Conservation (phyloP, 306 rosid genomes). For the Sesbania bispinosa region DNA sequence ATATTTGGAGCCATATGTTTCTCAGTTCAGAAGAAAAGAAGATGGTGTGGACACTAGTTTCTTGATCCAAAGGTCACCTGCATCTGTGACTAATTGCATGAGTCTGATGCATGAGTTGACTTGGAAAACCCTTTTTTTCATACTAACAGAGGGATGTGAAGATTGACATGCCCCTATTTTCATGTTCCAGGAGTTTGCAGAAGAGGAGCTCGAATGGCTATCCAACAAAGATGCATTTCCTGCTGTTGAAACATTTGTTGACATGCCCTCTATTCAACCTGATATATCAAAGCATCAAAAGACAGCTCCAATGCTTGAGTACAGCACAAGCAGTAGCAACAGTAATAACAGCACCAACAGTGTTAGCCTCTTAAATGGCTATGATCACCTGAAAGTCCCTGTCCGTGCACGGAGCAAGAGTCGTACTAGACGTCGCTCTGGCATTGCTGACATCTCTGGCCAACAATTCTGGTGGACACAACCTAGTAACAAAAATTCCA, state of each 20-base stretch:
- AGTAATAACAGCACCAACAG: slow-evolving; percentile 38
- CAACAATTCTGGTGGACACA: slow-evolving; percentile 37
- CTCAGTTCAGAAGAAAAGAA: neutral
- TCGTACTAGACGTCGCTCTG: slow-evolving; percentile 35
- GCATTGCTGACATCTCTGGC: slow-evolving; percentile 20
- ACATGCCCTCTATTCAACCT: slow-evolving; percentile 34
- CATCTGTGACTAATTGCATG: neutral
- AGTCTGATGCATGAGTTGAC: slow-evolving; percentile 12
- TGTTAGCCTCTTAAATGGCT: slow-evolving; percentile 47
- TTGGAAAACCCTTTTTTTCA: neutral
- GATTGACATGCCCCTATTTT: neutral
- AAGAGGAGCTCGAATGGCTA: slow-evolving; percentile 88
- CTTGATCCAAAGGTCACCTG: slow-evolving; percentile 1
- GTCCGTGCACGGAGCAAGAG: slow-evolving; percentile 59
- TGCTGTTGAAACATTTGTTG: slow-evolving; percentile 54
- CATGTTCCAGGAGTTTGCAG: slow-evolving; percentile 46
- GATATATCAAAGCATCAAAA: slow-evolving; percentile 33
- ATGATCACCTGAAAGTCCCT: slow-evolving; percentile 51
- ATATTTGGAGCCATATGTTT: neutral
- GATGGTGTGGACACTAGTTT: neutral
- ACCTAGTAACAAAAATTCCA: slow-evolving; percentile 4
- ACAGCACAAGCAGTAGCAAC: slow-evolving; percentile 49
- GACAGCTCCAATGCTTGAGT: slow-evolving; percentile 44
- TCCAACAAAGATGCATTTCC: slow-evolving; percentile 85
- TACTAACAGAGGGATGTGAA: neutral